phyloP scores from a whole-genome alignment of 352 stramenopile genomes.

The Phytophthora palmivora region DNA sequence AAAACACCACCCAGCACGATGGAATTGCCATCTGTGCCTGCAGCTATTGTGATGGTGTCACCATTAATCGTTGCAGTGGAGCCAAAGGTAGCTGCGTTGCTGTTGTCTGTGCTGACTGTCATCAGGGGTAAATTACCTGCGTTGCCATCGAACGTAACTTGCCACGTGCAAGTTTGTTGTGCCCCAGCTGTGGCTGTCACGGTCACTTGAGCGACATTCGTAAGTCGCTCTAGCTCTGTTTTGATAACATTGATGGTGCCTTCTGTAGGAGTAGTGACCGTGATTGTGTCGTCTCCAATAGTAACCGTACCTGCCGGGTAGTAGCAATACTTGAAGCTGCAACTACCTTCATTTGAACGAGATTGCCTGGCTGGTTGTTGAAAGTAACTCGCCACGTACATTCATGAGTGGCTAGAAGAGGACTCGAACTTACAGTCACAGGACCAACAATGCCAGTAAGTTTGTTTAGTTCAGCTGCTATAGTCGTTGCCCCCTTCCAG shows the following conservation, averaged over 20 bases:
- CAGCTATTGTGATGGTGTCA: conserved; percentile 60
- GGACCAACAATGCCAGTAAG: conserved; percentile 48
- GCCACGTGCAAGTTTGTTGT: conserved; percentile 88
- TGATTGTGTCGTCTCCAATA: conserved; percentile 87
- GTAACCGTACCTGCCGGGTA: conserved; percentile 48
- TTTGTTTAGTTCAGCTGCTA: conserved; percentile 57
- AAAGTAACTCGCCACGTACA: conserved; percentile 94
- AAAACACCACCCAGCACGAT: conserved; percentile 78
- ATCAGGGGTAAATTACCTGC: conserved; percentile 82
- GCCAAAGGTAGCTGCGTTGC: conserved; percentile 36
- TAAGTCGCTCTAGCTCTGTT: conserved; percentile 92
- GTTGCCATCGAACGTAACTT: conserved; percentile 95
- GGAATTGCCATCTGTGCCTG: conserved; percentile 59
- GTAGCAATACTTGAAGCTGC: conserved; percentile 41
- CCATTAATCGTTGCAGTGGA: conserved; percentile 32
- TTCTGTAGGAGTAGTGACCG: conserved; percentile 72
- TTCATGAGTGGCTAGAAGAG: conserved; percentile 53
- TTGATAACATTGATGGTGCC: conserved; percentile 95
- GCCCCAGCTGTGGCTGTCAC: conserved; percentile 70
- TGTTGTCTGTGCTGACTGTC: conserved; percentile 56
- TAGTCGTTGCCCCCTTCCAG: conserved; percentile 60
- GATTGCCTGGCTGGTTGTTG: conserved; percentile 84
- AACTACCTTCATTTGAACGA: conserved; percentile 80
- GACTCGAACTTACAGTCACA: conserved; percentile 60
- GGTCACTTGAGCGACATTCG: conserved; percentile 90